Evolutionary conservation across 495 filamentous ascomycete species (phyloP), one percentile per base, ranked within the genome.

Genomic region (Bathelium albidoporum): DNA sequence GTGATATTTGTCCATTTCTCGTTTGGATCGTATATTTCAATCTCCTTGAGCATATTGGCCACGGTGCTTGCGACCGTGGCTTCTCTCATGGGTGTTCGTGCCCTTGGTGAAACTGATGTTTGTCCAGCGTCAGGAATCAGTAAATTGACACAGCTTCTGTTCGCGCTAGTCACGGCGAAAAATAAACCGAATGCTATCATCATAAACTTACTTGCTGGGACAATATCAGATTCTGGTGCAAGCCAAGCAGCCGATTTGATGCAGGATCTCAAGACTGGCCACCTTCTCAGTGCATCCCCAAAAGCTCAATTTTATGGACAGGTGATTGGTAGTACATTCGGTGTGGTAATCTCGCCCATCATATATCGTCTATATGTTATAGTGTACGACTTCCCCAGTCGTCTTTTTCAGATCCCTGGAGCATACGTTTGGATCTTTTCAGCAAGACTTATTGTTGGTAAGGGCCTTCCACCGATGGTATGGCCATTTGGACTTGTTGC

Each of bases 91-190:
- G 93, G 93, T 53, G 93, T 97, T 58, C 81, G 93, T 24, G 93
- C 93, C 0, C 79, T 95, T 0, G 92, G 93, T 34, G 91, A 97
- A 77, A 97, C 93, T 12, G 93, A 97, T 69, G 80, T 97, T 24
- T 96, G 96, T 72, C 93, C 93, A 10, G 93, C 96, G n/a, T 96
- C 91, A 24, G 93, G 93, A 44, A 97, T 97, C 76, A 90, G 86
- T 73, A 97, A 97, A 78, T 79, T 97, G 7, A 95, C 92, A 0
- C 93, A 97, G 75, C 84, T 97, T 10, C 82, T 96, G 72, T 96
- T 97, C 74, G 87, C 88, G 0, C 83, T 96, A 41, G 81, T 91
- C 29, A 91, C 91, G 14, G 89, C 93, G 1, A 79, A 86, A 9
- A 85, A 85, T 4, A 82, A 88, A 70, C 85, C 84, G 62, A 87